phyloP scores from a whole-genome alignment of 1,284 basidiomycete species.

The Naganishia liquefaciens region DNA sequence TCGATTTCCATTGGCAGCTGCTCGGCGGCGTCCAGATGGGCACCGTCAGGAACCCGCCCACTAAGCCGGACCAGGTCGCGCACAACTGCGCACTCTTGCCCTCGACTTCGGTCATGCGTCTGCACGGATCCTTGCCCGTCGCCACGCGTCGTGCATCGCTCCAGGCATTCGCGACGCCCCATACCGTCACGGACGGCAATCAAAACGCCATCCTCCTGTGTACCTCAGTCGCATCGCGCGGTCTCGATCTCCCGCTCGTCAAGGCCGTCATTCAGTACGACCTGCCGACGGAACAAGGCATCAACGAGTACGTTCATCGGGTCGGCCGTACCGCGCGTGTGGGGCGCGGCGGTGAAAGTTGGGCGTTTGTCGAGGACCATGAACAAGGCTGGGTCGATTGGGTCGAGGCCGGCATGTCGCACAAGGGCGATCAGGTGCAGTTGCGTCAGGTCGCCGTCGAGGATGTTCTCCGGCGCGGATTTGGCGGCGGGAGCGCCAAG shows the following conservation, averaged over 20 bases:
- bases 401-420: constrained; percentile 74
- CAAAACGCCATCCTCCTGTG: constrained; percentile 76
- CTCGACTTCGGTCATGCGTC: constrained; percentile 77
- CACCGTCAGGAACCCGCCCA: constrained; percentile 43
- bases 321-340: constrained; percentile 96
- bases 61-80: constrained; percentile 55
- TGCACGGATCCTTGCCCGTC: constrained; percentile 90
- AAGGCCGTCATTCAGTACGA: constrained; percentile 95
- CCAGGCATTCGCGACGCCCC: constrained; percentile 62
- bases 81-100: constrained; percentile 76
- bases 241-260: constrained; percentile 94
- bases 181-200: constrained; percentile 28
- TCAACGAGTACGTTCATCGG: constrained; percentile 94
- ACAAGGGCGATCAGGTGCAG: constrained; percentile 55
- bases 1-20: constrained; percentile 95
- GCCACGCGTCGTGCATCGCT: constrained; percentile 78
- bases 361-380: constrained; percentile 82
- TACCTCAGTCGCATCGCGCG: constrained; percentile 95
- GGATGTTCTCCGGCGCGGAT: constrained; percentile 72
- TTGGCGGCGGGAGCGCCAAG: constrained; percentile 49
- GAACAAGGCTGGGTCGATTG: constrained; percentile 86
- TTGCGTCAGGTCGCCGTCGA: constrained; percentile 69
- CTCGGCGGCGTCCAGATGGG: constrained; percentile 77
- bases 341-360: constrained; percentile 82
- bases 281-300: constrained; percentile 93